Evolutionary conservation across 441 rosid species (phyloP).

Genomic region (Populus trichocarpa): DNA sequence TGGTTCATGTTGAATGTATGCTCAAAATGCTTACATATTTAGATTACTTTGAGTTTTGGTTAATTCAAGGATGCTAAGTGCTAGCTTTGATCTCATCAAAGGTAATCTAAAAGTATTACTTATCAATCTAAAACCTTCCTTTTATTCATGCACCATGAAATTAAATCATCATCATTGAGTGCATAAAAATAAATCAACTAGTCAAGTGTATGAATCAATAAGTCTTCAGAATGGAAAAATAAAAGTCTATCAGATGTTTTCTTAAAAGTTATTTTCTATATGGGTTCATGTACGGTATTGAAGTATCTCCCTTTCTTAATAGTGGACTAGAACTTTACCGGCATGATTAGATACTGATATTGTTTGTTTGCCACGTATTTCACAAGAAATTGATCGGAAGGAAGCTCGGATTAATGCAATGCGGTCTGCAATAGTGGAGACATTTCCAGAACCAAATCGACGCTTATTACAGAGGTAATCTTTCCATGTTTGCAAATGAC

Average conservation of each 20-base stretch:
- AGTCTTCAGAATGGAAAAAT: not conserved
- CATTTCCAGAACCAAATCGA: slow-evolving; percentile 97
- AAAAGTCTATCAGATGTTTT: not conserved
- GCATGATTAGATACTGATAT: slow-evolving; percentile 10
- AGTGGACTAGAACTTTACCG: not conserved
- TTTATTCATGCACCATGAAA: not conserved
- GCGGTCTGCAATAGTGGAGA: slow-evolving; percentile 83
- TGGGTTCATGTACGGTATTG: not conserved
- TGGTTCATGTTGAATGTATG: not conserved
- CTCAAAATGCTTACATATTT: not conserved
- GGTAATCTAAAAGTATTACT: not conserved
- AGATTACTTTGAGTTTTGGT: not conserved
- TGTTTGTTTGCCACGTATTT: slow-evolving; percentile 20
- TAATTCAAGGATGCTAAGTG: not conserved
- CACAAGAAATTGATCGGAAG: slow-evolving; percentile 82
- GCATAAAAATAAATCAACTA: not conserved
- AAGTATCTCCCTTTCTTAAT: not conserved
- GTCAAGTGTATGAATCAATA: not conserved
- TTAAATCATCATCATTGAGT: not conserved
- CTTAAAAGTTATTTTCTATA: not conserved
- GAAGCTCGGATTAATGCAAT: slow-evolving; percentile 79
- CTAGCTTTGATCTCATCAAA: not conserved
- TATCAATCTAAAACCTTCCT: not conserved
- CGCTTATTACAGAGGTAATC: slow-evolving; percentile 81
- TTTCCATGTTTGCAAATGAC: not conserved